Percentiles rank a stretch among this genome's conserved stretches.
These are phyloP conservation scores for Aeminium ludgeri DNA, from an alignment of 495 filamentous ascomycete species.

Conservation along the genomic window DNA sequence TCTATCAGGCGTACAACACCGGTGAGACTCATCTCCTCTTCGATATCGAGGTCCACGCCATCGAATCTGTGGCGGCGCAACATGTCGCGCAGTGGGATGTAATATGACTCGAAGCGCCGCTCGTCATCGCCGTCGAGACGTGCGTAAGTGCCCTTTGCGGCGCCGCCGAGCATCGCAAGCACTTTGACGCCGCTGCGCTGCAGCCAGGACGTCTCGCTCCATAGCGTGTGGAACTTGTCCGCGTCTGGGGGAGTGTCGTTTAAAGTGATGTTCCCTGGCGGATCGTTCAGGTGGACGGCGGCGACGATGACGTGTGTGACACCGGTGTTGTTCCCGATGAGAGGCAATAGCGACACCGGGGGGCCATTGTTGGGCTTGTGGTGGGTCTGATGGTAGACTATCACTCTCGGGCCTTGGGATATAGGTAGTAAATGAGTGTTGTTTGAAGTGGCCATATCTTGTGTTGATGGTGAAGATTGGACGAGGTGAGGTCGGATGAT, in stretches of 20 bases:
- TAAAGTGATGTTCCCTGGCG: conserved; percentile 27
- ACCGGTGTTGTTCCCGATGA: conserved; percentile 27
- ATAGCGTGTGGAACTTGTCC: conserved; percentile 20
- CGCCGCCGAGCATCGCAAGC: conserved; percentile 30
- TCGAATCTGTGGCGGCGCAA: conserved; percentile 23
- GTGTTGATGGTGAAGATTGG: no score
- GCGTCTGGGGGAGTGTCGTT: conserved; percentile 27
- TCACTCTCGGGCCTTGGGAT: conserved; percentile 19
- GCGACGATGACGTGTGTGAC: conserved; percentile 32
- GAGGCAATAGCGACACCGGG: conserved; percentile 28
- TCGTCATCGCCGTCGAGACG: conserved; percentile 22
- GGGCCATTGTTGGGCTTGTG: conserved; percentile 17
- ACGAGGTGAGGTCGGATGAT: no score
- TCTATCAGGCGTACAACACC: conserved; percentile 23
- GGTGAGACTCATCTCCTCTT: conserved; percentile 24
- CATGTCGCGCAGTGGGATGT: conserved; percentile 23
- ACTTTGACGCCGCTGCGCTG: conserved; percentile 28
- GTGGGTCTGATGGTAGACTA: conserved; percentile 31
- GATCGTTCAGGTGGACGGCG: conserved; percentile 30
- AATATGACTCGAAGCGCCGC: conserved; percentile 26
- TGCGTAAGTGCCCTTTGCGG: conserved; percentile 26
- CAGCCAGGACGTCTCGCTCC: conserved; percentile 28
- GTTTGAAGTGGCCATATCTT: no score
- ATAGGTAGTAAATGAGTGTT: conserved; percentile 11
- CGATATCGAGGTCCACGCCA: conserved; percentile 30